A percentile compares a stretch with the other conserved stretches of the same genome.
Evolutionary conservation across 1,139 yeast genomes (phyloP).

Genomic region (Saccharomycopsis hybrid): DNA sequence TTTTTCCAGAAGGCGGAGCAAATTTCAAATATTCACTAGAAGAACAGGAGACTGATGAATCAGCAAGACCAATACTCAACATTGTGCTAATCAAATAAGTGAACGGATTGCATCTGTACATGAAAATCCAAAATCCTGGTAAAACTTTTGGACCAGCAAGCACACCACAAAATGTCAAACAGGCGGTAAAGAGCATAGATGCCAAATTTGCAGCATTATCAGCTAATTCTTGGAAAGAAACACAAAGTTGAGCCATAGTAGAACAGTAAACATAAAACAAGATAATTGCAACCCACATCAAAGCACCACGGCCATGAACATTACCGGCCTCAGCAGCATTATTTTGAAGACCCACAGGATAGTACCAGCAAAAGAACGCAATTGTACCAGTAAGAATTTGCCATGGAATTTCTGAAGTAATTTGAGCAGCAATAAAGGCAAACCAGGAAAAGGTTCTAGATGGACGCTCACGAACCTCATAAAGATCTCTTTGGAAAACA

Average conservation of each 20-base stretch:
- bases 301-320: constrained; percentile 54
- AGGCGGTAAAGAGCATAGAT: constrained; percentile 56
- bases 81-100: constrained; percentile 51
- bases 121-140: constrained; percentile 57
- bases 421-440: constrained; percentile 54
- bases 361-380: constrained; percentile 71
- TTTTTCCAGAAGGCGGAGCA: constrained; percentile 40
- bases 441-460: constrained; percentile 60
- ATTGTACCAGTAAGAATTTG: constrained; percentile 58
- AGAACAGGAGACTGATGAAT: constrained; percentile 43
- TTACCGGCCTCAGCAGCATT: constrained; percentile 52
- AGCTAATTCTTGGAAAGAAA: constrained; percentile 33
- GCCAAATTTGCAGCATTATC: constrained; percentile 72
- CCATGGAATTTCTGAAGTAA: constrained; percentile 73
- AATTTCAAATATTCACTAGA: constrained; percentile 40
- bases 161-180: constrained; percentile 79
- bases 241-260: constrained; percentile 58
- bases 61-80: constrained; percentile 47
- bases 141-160: constrained; percentile 53
- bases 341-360: constrained; percentile 64
- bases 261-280: constrained; percentile 54
- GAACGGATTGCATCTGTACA: constrained; percentile 59
- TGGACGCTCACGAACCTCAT: constrained; percentile 89
- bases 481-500: constrained; percentile 67
- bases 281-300: constrained; percentile 53